These are phyloP conservation scores for Crucihimalaya himalaica DNA, from an alignment of 345 rosid genomes.

Conservation along the genomic window DNA sequence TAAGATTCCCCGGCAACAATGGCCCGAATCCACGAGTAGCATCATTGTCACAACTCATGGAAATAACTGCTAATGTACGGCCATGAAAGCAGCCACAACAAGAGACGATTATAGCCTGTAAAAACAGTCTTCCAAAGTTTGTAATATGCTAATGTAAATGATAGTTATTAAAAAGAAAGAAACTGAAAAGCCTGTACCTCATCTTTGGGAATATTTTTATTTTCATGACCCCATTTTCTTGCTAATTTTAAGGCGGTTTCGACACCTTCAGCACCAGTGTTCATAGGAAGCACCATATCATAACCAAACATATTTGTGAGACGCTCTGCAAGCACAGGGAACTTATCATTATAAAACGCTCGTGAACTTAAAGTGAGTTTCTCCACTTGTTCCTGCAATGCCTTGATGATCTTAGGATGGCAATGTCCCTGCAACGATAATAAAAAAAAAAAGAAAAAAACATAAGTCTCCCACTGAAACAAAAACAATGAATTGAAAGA, in stretches of 20 bases:
- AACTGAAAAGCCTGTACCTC: conserved; percentile 47
- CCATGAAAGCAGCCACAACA: conserved; percentile 99
- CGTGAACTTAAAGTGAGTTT: conserved; percentile 84
- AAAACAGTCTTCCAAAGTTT: too few relatives aligned
- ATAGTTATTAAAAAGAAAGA: neutral
- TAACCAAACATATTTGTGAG: conserved; percentile 84
- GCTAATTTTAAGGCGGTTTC: conserved; percentile 95
- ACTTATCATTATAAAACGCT: conserved; percentile 85
- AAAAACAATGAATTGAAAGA: neutral
- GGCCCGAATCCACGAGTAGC: conserved; percentile 97
- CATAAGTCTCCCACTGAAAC: neutral
- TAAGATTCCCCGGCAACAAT: conserved; percentile 80
- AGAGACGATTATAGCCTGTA: conserved; percentile 87
- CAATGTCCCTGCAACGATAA: conserved; percentile 73
- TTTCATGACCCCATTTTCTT: conserved; percentile 94
- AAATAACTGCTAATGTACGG: conserved; percentile 86
- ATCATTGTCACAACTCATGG: conserved; percentile 99
- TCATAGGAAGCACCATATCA: conserved; percentile 98
- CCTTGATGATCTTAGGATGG: conserved; percentile 87
- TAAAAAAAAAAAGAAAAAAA: too few relatives aligned
- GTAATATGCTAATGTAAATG: too few relatives aligned
- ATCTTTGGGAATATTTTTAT: conserved; percentile 72
- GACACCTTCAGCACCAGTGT: conserved; percentile 98
- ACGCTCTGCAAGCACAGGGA: conserved; percentile 79
- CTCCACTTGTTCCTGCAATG: conserved; percentile 79